Conservation (phyloP, 164 flowering plant species). For the Umbilicus rupestris region DNA sequence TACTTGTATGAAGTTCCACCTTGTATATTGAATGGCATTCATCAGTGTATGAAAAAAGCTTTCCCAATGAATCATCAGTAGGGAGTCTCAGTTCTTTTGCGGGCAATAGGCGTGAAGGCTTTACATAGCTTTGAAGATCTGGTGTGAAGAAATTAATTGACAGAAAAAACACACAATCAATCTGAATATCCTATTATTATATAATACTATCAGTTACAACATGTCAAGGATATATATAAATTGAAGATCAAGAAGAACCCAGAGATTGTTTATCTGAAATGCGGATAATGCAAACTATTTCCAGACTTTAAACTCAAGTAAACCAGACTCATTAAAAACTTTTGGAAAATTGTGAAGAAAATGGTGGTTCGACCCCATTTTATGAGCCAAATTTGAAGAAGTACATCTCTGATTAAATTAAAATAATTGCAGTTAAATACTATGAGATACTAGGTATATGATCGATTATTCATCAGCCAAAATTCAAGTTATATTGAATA, state of each 20-base stretch:
- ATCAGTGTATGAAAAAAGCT: conserved; percentile 17
- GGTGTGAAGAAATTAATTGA: conserved; percentile 12
- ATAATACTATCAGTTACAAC: neutral
- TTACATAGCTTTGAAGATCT: conserved; percentile 73
- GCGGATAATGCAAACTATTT: neutral
- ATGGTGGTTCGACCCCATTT: no score
- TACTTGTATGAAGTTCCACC: conserved; percentile 54
- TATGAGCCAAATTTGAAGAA: neutral
- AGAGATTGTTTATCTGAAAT: no score
- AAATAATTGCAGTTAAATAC: no score
- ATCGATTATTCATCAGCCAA: no score
- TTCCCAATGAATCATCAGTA: conserved; percentile 21
- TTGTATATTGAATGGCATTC: conserved; percentile 31
- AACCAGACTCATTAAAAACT: no score
- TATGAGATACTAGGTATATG: no score
- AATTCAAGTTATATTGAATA: no score
- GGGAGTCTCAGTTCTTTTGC: conserved; percentile 37
- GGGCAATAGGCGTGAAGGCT: conserved; percentile 56
- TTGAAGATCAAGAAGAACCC: neutral
- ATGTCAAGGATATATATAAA: neutral
- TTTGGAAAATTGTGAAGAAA: no score
- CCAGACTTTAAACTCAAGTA: neutral
- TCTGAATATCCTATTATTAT: neutral
- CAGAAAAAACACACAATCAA: neutral
- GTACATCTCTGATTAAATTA: no score